A percentile compares a stretch with the other conserved stretches of the same genome.
Conservation (phyloP, 1,284 basidiomycete species). For the Heliocybe sulcata region DNA sequence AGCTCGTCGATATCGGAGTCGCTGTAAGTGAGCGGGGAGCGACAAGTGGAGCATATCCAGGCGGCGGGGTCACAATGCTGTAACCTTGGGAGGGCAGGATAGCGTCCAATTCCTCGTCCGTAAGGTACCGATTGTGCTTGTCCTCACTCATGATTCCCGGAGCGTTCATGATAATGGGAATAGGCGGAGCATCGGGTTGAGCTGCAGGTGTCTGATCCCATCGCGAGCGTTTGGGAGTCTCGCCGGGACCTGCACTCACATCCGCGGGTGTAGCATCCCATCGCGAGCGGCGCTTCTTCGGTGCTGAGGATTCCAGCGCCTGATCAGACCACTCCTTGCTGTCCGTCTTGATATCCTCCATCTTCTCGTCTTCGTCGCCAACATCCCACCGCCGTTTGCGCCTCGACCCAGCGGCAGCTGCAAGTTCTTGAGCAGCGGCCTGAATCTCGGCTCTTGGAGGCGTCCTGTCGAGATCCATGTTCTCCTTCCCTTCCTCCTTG, state of each 20-base stretch:
- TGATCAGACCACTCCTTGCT: constrained; percentile 68
- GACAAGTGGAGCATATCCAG: constrained; percentile 84
- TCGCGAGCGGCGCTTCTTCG: constrained; percentile 88
- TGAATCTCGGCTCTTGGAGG: constrained; percentile 73
- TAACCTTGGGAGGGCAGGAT: constrained; percentile 88
- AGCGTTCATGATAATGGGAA: constrained; percentile 79
- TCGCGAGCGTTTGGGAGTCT: constrained; percentile 78
- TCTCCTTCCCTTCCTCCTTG: constrained; percentile 72
- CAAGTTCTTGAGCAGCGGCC: constrained; percentile 61
- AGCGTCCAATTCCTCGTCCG: constrained; percentile 93
- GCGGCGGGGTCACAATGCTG: constrained; percentile 87
- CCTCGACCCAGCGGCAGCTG: constrained; percentile 56
- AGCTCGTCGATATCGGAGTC: constrained; percentile 58
- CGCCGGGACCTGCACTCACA: constrained; percentile 31
- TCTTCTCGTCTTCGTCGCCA: constrained; percentile 52
- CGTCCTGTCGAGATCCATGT: constrained; percentile 84
- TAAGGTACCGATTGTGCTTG: constrained; percentile 90
- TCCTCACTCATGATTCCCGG: constrained; percentile 82
- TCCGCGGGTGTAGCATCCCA: constrained; percentile 91
- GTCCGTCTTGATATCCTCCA: constrained; percentile 49
- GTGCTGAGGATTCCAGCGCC: constrained; percentile 60
- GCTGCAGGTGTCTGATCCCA: constrained; percentile 88
- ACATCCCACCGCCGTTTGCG: constrained; percentile 89
- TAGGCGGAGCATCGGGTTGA: constrained; percentile 51
- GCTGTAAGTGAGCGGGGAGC: constrained; percentile 77